Base-by-base conservation (phyloP, 331 rosid species). In the Stylosanthes scabra region DNA sequence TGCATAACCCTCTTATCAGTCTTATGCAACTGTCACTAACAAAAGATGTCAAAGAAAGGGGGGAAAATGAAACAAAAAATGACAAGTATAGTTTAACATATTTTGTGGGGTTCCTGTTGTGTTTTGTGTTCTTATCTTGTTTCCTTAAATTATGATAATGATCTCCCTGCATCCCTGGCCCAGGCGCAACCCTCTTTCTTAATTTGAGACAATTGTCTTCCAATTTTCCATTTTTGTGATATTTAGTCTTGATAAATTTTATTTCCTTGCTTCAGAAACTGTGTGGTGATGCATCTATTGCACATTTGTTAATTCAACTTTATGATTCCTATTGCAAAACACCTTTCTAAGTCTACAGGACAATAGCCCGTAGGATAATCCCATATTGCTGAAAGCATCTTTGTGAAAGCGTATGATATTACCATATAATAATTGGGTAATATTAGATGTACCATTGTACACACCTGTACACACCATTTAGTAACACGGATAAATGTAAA, bases 201-300 rank as follows among this genome's bases (percentile, higher is more conserved):
- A 51, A 16, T 41, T 11, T n/a, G 57, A 62, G 42, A 55, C 12
- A 16, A 20, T 37, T 46, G 46, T 40, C 59, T 69, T 56, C 46
- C 13, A 62, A 12, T 62, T 49, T 61, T 50, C 45, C 28, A 62
- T 70, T 55, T 78, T 34, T 54, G 16, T 9, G 15, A 52, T 54
- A 69, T 46, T 64, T 31, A 37, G 13, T 49, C 57, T 74, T 57
- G 51, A 28, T 68, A 9, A 31, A 27, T 25, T 72, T 50, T 29
- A 31, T 57, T 58, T 68, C 62, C 58, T 52, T 67, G 55, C 57
- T 50, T 63, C 45, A 50, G 56, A 66, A 65, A 28, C 46, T 65
- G 27, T 45, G 40, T 66, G 49, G 68, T 45, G 63, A 50, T 15
- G 50, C 12, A 20, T 49, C 11, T 66, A 59, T 7, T 31, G 40